A percentile compares a stretch with the other conserved stretches of the same genome.
phyloP scores from a whole-genome alignment of 2,329 filamentous ascomycete species.

The Sclerotinia glacialis region DNA sequence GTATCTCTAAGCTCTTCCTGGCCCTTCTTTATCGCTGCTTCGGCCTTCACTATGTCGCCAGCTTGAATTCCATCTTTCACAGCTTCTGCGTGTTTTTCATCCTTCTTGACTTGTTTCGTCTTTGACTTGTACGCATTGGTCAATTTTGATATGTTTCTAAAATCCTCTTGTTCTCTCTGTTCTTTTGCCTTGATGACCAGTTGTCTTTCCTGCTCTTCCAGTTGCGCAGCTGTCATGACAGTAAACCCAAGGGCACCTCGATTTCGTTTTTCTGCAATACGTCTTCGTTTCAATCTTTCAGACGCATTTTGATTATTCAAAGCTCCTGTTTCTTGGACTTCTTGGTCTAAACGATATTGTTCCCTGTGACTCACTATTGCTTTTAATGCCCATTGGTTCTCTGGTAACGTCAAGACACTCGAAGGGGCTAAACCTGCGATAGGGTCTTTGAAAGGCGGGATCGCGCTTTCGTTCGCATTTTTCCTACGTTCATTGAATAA shows the following conservation, averaged over 20 bases:
- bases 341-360: neutral
- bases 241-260: neutral
- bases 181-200: neutral
- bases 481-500: neutral
- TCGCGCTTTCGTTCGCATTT: neutral
- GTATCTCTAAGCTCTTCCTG: neutral
- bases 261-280: neutral
- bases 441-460: neutral
- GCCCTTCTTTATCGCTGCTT: neutral
- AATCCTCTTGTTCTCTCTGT: neutral
- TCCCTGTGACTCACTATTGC: conserved; percentile 5
- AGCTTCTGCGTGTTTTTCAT: neutral
- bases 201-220: neutral
- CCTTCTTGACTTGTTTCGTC: neutral
- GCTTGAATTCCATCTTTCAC: neutral
- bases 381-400: conserved; percentile 5
- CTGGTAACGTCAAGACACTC: neutral
- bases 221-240: neutral
- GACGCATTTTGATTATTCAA: conserved; percentile 2
- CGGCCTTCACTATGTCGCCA: neutral
- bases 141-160: too few species aligned
- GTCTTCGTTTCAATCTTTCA: conserved; percentile 9
- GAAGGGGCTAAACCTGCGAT: conserved; percentile 9
- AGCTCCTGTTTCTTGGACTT: neutral
- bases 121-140: neutral